Percentiles rank a stretch among this genome's conserved stretches.
Conservation (phyloP, 352 stramenopile species). For the Phytophthora melonis region DNA sequence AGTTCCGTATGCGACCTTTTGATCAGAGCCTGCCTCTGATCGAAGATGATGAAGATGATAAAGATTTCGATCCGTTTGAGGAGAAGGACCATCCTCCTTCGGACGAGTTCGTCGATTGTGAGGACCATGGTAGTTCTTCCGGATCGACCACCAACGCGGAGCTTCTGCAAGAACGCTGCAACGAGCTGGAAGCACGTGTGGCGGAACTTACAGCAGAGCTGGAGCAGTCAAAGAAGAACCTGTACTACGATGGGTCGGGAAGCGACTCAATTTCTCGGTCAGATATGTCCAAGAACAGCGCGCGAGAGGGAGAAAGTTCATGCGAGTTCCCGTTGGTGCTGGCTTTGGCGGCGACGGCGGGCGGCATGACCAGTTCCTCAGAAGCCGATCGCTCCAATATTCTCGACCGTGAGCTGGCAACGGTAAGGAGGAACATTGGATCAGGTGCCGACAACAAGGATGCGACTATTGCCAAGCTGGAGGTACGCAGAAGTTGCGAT, state of each 20-base stretch:
- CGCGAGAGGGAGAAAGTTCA: constrained; percentile 70
- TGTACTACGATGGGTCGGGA: constrained; percentile 76
- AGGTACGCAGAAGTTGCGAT: constrained; percentile 42
- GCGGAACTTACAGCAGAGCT: constrained; percentile 72
- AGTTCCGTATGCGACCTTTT: constrained; percentile 89
- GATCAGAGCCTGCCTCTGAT: constrained; percentile 83
- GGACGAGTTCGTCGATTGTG: constrained; percentile 45
- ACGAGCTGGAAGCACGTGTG: constrained; percentile 74
- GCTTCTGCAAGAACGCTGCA: constrained; percentile 71
- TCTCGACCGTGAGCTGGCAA: constrained; percentile 67
- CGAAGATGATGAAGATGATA: constrained; percentile 47
- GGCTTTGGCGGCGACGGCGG: constrained; percentile 76
- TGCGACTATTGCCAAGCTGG: constrained; percentile 70
- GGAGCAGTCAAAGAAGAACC: constrained; percentile 76
- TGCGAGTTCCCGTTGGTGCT: constrained; percentile 88
- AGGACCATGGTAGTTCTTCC: constrained; percentile 29
- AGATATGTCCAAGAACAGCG: constrained; percentile 76
- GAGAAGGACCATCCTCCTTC: constrained; percentile 41
- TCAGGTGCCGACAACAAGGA: constrained; percentile 55
- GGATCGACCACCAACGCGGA: constrained; percentile 51
- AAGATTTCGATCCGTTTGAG: constrained; percentile 39
- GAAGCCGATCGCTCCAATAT: constrained; percentile 71
- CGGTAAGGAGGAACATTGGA: constrained; percentile 57
- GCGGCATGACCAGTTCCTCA: constrained; percentile 74
- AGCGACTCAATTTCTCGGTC: constrained; percentile 73